Conservation (phyloP, 768 basidiomycete genomes). For the Suillus subluteus region DNA sequence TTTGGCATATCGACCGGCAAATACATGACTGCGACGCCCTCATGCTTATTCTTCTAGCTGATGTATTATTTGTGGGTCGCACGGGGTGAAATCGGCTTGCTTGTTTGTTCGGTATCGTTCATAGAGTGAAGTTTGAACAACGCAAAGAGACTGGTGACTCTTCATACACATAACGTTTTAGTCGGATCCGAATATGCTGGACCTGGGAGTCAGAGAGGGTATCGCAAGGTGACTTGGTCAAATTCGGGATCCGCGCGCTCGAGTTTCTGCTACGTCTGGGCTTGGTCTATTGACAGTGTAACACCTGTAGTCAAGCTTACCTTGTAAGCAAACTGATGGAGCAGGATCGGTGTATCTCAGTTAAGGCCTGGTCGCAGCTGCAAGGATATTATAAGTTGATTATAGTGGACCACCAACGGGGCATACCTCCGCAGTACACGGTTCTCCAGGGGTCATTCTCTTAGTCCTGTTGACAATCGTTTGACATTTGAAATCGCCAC, state of each 20-base stretch:
- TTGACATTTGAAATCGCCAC: neutral
- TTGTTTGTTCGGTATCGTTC: neutral
- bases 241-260: neutral
- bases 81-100: too few species aligned
- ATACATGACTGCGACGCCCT: neutral
- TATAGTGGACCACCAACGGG: neutral
- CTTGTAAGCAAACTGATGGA: neutral
- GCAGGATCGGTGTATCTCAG: neutral
- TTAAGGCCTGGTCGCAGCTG: neutral
- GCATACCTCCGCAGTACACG: too few species aligned
- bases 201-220: neutral
- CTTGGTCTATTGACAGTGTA: neutral
- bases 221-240: neutral
- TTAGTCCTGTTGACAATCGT: neutral
- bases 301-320: neutral
- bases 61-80: too few species aligned
- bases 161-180: neutral
- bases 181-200: neutral
- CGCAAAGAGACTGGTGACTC: neutral
- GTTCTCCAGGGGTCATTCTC: too few species aligned
- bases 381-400: neutral
- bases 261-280: neutral
- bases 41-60: too few species aligned
- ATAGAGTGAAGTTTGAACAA: neutral
- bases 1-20: conserved; percentile 6